Conservation (phyloP, 2,329 filamentous ascomycete genomes). For the Harringtonia aguacate region DNA sequence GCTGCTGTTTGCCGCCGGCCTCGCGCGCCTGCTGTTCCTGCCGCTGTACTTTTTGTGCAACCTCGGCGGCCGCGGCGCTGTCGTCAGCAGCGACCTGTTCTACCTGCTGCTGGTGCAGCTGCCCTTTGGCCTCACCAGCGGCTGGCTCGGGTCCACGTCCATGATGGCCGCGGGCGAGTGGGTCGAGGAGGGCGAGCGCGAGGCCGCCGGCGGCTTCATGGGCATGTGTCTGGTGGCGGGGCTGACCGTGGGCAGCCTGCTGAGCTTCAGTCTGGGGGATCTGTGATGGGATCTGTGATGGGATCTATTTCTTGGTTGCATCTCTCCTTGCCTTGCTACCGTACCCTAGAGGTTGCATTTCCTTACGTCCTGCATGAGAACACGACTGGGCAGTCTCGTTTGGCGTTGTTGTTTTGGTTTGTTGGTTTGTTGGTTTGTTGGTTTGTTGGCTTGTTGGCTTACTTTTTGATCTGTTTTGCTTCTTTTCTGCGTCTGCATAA, state of each 20-base stretch:
- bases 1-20: constrained; percentile 54
- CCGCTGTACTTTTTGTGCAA: constrained; percentile 90
- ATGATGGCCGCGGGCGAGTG: constrained; percentile 86
- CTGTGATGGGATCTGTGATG: constrained; percentile 21
- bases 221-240: constrained; percentile 79
- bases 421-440: no score
- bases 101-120: constrained; percentile 79
- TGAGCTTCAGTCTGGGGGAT: constrained; percentile 67
- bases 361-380: neutral
- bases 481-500: no score
- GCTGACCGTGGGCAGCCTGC: constrained; percentile 70
- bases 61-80: constrained; percentile 62
- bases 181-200: constrained; percentile 73
- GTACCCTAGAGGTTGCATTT: neutral
- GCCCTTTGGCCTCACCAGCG: constrained; percentile 74
- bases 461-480: no score
- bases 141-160: constrained; percentile 73
- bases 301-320: neutral
- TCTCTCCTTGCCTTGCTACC: neutral
- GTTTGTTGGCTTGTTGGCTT: no score
- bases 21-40: constrained; percentile 59
- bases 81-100: constrained; percentile 71
- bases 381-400: neutral
- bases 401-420: neutral
- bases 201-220: constrained; percentile 92